Percentiles rank a stretch among this genome's conserved stretches.
These are phyloP conservation scores for Astraeus odoratus DNA, from an alignment of 768 basidiomycete genomes.

Conservation along the genomic window DNA sequence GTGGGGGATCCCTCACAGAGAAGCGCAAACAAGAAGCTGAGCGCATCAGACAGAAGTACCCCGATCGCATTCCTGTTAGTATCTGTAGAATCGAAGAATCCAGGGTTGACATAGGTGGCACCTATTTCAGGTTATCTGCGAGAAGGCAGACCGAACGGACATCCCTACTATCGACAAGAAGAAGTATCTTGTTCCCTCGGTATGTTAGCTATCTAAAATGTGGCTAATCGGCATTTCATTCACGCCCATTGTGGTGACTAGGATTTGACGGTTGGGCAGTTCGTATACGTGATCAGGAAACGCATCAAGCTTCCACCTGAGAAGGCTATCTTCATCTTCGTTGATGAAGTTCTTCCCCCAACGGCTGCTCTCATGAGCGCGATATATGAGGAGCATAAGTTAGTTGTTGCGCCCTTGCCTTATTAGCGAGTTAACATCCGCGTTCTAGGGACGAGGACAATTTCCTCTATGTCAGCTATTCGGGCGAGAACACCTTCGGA, in stretches of 20 bases:
- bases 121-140: constrained; percentile 84
- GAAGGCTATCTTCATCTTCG: constrained; percentile 99
- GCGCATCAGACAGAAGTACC: constrained; percentile 97
- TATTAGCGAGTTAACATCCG: constrained; percentile 20
- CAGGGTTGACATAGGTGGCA: constrained; percentile 8
- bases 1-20: constrained; percentile 45
- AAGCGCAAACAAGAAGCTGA: constrained; percentile 99
- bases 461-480: constrained; percentile 98
- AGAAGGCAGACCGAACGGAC: constrained; percentile 97
- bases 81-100: constrained; percentile 1
- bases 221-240: constrained; percentile 25
- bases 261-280: constrained; percentile 97
- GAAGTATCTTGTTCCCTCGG: constrained; percentile 99
- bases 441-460: constrained; percentile 88
- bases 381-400: constrained; percentile 99
- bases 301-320: constrained; percentile 99
- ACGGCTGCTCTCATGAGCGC: constrained; percentile 98
- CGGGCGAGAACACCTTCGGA: constrained; percentile 96
- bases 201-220: constrained; percentile 32
- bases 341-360: constrained; percentile 96
- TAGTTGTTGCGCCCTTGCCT: constrained; percentile 26
- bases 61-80: constrained; percentile 93
- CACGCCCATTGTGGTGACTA: constrained; percentile 24
- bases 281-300: constrained; percentile 99
- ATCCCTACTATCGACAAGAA: constrained; percentile 99